Evolutionary conservation across 2,329 filamentous ascomycete genomes (phyloP).

Genomic region (Fusarium robinianum): DNA sequence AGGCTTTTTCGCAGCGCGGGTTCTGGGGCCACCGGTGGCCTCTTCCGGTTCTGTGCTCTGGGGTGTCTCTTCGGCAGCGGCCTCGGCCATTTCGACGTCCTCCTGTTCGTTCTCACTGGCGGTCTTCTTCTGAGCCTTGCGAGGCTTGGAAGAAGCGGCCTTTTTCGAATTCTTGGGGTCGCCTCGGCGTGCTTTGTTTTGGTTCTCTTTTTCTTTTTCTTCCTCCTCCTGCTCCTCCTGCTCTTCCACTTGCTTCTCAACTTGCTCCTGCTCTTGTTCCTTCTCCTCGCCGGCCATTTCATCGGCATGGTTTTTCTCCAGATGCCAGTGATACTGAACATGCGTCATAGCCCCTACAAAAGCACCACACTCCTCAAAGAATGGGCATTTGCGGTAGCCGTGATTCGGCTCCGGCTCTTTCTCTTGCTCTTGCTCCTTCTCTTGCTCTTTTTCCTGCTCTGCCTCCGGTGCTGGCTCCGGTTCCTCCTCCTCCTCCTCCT

Average conservation of each 20-base stretch:
- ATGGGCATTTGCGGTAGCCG: constrained; percentile 9
- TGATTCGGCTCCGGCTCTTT: neutral
- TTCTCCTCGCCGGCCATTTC: constrained; percentile 9
- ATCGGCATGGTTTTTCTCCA: constrained; percentile 4
- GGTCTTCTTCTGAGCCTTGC: neutral
- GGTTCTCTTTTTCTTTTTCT: too few species aligned
- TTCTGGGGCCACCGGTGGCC: too few species aligned
- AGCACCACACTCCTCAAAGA: constrained; percentile 21
- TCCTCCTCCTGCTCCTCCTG: neutral
- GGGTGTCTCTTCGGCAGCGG: too few species aligned
- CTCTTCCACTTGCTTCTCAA: neutral
- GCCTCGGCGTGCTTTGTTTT: too few species aligned
- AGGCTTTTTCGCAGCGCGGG: too few species aligned
- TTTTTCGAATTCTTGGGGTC: too few species aligned
- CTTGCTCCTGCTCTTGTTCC: neutral
- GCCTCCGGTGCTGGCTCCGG: too few species aligned
- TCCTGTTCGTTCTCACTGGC: too few species aligned
- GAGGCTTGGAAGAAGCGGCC: neutral
- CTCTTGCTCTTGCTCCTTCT: neutral
- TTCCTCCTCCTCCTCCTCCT: too few species aligned
- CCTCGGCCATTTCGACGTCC: neutral
- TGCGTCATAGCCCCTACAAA: constrained; percentile 11
- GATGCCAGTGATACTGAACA: constrained; percentile 11
- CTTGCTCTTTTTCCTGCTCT: neutral
- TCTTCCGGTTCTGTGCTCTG: too few species aligned